A percentile compares a stretch with the other conserved stretches of the same genome.
phyloP scores from a whole-genome alignment of 2,329 filamentous ascomycete genomes.

The Apiospora kogelbergensis region DNA sequence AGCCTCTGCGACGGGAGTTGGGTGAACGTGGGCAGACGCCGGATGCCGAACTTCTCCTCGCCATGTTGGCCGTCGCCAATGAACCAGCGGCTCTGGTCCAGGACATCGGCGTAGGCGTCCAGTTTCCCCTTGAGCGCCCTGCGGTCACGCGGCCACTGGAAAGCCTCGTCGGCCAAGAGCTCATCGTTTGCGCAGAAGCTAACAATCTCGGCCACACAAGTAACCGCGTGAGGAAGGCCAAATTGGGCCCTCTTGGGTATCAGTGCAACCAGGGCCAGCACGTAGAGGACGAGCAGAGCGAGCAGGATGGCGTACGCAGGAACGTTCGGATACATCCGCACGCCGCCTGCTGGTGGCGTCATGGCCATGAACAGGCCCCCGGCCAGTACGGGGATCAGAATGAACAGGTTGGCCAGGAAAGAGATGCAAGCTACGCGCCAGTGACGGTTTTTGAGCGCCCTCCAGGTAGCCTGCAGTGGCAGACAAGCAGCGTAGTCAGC shows the following conservation, averaged over 20 bases:
- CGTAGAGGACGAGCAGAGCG: constrained; percentile 69
- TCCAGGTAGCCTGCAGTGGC: constrained; percentile 59
- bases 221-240: constrained; percentile 71
- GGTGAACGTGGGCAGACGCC: constrained; percentile 28
- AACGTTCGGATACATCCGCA: constrained; percentile 71
- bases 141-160: constrained; percentile 67
- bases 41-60: constrained; percentile 30
- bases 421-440: constrained; percentile 65
- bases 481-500: constrained; percentile 69
- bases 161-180: constrained; percentile 70
- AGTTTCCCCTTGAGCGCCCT: constrained; percentile 69
- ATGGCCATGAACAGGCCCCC: constrained; percentile 75
- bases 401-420: constrained; percentile 57
- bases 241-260: constrained; percentile 61
- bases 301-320: constrained; percentile 73
- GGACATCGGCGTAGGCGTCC: constrained; percentile 49
- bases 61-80: constrained; percentile 42
- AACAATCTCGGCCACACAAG: constrained; percentile 73
- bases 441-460: constrained; percentile 61
- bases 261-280: constrained; percentile 60
- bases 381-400: constrained; percentile 64
- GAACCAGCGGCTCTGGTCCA: constrained; percentile 52
- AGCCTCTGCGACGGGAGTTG: constrained; percentile 7
- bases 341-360: constrained; percentile 50
- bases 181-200: constrained; percentile 75